Evolutionary conservation across 257 asterid genomes (phyloP), one percentile per base, ranked within the genome.

Genomic region (Knoxia roxburghii): DNA sequence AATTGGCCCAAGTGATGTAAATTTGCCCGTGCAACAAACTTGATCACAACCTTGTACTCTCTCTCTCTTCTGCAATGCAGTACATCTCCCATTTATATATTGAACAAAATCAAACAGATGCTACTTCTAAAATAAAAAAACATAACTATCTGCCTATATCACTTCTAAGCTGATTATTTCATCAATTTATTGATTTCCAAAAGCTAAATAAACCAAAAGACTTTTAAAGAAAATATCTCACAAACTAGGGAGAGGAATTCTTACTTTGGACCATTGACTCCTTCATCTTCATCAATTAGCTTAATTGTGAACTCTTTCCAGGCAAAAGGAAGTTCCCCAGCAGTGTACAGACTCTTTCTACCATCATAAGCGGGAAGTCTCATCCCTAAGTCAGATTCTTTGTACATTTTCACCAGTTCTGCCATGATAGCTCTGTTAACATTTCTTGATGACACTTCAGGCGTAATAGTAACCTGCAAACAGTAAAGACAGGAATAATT

Each of bases 341-440:
- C 98, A 21, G 98, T 91, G 83, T 95, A 95, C 29, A 95, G 80
- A 79, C 91, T 83, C 80, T 84, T 94, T 62, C 97, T 77, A 51
- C 99, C 99, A 81, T 95, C 99, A 81, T 89, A 95, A 52, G 97
- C 98, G 7, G 99, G 99, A 54, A 95, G 70, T 81, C 88, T 87
- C 94, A 67, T 88, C 73, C 99, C 98, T 68, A 95, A 61, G 53
- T 94, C 97, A 23, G 99, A 87, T 76, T 89, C 95, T 73, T 72
- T 89, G 78, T 95, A 86, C 80, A 84, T 57, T 74, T 80, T 95
- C 71, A 95, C 90, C 37, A 95, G 91, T 62, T 95, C 96, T 13
- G 90, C 96, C 30, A 95, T 87, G 55, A 95, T 86, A 43, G 89
- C 91, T 71, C 99, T 73, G 85, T 95, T 95, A 43, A 89, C 89